Evolutionary conservation across 1,284 basidiomycete genomes (phyloP).

Genomic region (Singerocomus rubriflavus): DNA sequence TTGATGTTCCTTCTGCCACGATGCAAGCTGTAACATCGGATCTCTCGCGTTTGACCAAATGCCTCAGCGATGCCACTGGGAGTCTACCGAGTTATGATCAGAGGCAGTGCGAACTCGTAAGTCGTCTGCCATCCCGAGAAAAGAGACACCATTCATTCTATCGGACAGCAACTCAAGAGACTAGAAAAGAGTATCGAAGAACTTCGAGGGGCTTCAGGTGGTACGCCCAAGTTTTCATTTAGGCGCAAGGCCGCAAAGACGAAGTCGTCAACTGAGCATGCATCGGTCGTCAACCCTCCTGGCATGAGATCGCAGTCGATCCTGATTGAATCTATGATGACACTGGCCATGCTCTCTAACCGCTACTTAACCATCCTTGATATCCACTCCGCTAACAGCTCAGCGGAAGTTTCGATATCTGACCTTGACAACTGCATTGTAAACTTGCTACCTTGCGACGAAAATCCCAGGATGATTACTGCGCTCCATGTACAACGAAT

Average conservation of each 20-base stretch:
- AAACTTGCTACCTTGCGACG: constrained; percentile 45
- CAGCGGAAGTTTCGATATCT: constrained; percentile 52
- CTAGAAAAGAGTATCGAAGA: constrained; percentile 54
- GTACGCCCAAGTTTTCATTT: constrained; percentile 69
- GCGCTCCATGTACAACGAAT: constrained; percentile 60
- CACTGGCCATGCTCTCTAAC: constrained; percentile 40
- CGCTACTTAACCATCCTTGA: constrained; percentile 39
- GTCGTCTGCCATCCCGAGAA: constrained; percentile 24
- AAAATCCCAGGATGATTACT: constrained; percentile 16
- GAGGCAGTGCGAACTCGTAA: constrained; percentile 63
- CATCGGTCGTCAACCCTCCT: constrained; percentile 1
- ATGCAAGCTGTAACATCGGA: constrained; percentile 41
- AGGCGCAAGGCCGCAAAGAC: constrained; percentile 48
- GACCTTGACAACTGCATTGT: constrained; percentile 65
- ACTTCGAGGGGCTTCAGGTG: constrained; percentile 42
- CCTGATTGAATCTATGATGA: constrained; percentile 31
- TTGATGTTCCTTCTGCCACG: constrained; percentile 16
- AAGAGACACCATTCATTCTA: constrained; percentile 11
- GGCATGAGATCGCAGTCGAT: constrained; percentile 19
- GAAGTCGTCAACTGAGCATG: constrained; percentile 16
- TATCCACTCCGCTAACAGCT: constrained; percentile 28
- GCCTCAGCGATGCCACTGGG: constrained; percentile 56
- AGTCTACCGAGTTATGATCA: constrained; percentile 73
- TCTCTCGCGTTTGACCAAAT: constrained; percentile 54
- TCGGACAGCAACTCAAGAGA: constrained; percentile 53